Base-by-base conservation (phyloP, 352 stramenopile species). In the Phytopythium litorale region DNA sequence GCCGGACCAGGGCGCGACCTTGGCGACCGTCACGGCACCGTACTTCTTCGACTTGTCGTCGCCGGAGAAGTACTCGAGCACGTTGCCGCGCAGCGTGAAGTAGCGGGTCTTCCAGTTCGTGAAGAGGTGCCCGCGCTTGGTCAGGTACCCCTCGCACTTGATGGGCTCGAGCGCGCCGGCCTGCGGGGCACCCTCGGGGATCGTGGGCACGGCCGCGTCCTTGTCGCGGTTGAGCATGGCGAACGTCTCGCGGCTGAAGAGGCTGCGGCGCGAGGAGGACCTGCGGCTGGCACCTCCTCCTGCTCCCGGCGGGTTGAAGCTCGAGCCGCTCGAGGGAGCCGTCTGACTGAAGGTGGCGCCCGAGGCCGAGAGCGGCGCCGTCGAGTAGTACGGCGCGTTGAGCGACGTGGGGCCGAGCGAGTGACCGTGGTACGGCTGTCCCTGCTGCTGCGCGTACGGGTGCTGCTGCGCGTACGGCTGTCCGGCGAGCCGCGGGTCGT, bases 81-180 rank as follows among this genome's bases (percentile, higher is more conserved):
- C 79, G 35, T 94, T 89, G 12, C 82, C 81, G 23, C 84, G 76
- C 45, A 96, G 66, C 37, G 90, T 89, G 64, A 96, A 96, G 72
- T 94, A 96, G 25, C 88, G 82, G 61, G 87, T 96, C 71, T 95
- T 96, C 88, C 88, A 96, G 70, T 92, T 96, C 30, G 86, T 96
- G 53, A 94, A 93, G 67, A 94, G 76, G 69, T 96, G 88, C 33
- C 88, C 88, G 55, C 86, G 78, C 71, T 96, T 96, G 16, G 86
- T 95, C 19, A 96, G 60, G 51, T 91, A 96, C 32, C 88, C 88
- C 57, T 94, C 85, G 56, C 76, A 94, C 52, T 76, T 77, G 56
- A 94, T 90, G 28, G 91, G 81, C 23, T 65, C 50, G 33, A 67
- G 62, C 7, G 58, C 51, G 13, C 65, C 65, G 9, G 63, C 69